These are phyloP conservation scores for Fusarium sp. DNA, from an alignment of 2,329 filamentous ascomycete genomes.

Conservation along the genomic window DNA sequence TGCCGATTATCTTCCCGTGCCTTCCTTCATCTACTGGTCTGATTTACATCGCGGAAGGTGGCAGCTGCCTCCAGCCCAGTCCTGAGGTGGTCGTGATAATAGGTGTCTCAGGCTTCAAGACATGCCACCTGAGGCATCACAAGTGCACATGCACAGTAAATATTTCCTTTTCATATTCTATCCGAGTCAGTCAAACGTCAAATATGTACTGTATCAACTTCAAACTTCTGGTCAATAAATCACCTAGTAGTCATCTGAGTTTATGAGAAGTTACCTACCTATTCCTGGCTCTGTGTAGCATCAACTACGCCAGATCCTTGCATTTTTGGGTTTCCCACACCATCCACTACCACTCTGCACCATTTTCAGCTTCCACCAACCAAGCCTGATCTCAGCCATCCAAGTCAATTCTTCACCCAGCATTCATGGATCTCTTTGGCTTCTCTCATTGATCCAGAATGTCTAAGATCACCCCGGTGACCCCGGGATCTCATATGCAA, in stretches of 20 bases:
- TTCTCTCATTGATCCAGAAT: conserved; percentile 32
- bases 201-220: neutral
- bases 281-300: conserved; percentile 5
- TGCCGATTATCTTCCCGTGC: neutral
- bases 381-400: conserved; percentile 20
- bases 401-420: conserved; percentile 17
- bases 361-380: conserved; percentile 31
- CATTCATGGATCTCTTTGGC: neutral
- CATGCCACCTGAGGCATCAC: conserved; percentile 7
- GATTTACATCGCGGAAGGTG: neutral
- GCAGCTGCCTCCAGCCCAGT: neutral
- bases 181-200: neutral
- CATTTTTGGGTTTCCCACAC: conserved; percentile 16
- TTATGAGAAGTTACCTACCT: neutral
- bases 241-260: neutral
- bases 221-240: neutral
- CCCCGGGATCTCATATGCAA: conserved; percentile 39
- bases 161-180: neutral
- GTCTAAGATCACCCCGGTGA: conserved; percentile 25
- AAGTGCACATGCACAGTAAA: neutral
- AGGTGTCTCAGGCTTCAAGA: neutral
- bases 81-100: neutral
- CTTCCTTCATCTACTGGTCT: neutral
- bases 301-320: conserved; percentile 1
- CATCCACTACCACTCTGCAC: conserved; percentile 1